Evolutionary conservation across 177 flowering plant genomes (phyloP), one percentile per base, ranked within the genome.

Genomic region (Vitis hybrid): DNA sequence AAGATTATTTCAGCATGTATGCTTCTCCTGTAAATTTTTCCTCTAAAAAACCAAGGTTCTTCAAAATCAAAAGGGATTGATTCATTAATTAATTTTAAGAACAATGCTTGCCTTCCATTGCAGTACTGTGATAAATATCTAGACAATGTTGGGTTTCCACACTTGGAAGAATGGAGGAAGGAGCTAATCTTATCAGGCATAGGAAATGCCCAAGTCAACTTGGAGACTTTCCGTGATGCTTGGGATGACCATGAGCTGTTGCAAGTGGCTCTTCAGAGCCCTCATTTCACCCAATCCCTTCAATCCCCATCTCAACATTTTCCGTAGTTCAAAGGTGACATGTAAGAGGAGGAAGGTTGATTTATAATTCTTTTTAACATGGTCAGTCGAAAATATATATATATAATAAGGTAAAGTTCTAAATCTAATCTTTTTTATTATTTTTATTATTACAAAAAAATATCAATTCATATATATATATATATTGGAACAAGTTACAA

Each of bases 91-190:
- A 39, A 39, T 39, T 39, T 39, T 5, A 39, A 39, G 45, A 39
- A 0, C 8, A 13, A 58, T 58, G 11, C 2, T 64, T 0, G 15
- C n/a, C 12, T 64, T 14, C 66, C 13, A 17, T 59, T 80, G 79
- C 86, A 93, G 97, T 93, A 88, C 49, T 84, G 91, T 77, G 92
- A 90, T 60, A 83, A 67, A 58, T 91, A 88, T 75, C 92, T 81
- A 51, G 98, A 93, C 21, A 34, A 83, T 39, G 62, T 79, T 58
- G 95, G 82, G 17, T 89, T 83, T 68, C 98, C 92, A 59, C 89
- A 71, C 45, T 54, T 87, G 52, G 97, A 91, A 70, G 91, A 90
- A 57, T 93, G 98, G 97, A 87, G 88, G 84, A 93, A 88, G 71
- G 79, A 80, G 57, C 85, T 93, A 0, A 87, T 89, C 55, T 0